These are phyloP conservation scores for Chrysosporium queenslandicum DNA, from an alignment of 2,329 filamentous ascomycete species.

Conservation along the genomic window DNA sequence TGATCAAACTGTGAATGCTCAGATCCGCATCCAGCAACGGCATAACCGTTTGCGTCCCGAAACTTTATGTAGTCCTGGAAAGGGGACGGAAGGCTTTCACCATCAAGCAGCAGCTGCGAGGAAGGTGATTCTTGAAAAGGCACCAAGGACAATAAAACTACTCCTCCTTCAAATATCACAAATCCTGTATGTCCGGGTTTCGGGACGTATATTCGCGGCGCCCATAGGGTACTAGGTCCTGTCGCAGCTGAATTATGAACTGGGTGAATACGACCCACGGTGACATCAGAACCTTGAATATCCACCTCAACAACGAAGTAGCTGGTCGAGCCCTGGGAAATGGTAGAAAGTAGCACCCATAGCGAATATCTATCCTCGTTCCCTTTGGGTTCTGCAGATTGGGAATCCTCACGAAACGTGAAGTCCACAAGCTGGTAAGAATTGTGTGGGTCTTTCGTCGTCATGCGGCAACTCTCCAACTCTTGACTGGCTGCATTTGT, in stretches of 20 bases:
- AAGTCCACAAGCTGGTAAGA: conserved; percentile 72
- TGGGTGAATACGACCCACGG: conserved; percentile 57
- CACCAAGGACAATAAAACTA: conserved; percentile 65
- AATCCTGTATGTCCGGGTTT: conserved; percentile 71
- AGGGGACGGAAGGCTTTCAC: conserved; percentile 50
- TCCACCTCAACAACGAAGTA: conserved; percentile 67
- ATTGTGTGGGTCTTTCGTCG: conserved; percentile 44
- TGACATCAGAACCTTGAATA: conserved; percentile 44
- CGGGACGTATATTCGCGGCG: conserved; percentile 66
- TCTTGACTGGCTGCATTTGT: conserved; percentile 54
- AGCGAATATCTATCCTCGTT: conserved; percentile 45
- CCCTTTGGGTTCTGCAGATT: conserved; percentile 41
- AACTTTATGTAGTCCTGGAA: conserved; percentile 87
- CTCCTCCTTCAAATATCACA: conserved; percentile 65
- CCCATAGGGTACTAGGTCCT: conserved; percentile 30
- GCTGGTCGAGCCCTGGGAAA: conserved; percentile 45
- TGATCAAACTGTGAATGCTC: conserved; percentile 38
- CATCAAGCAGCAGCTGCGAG: conserved; percentile 61
- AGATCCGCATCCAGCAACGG: conserved; percentile 41
- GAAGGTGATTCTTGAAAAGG: conserved; percentile 61
- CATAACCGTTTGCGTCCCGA: conserved; percentile 43
- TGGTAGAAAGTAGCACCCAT: conserved; percentile 52
- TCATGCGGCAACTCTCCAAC: conserved; percentile 46
- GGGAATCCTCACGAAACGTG: conserved; percentile 40
- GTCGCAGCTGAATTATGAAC: conserved; percentile 51